These are phyloP conservation scores for Neurospora pannonica DNA, from an alignment of 495 filamentous ascomycete species.

Conservation along the genomic window DNA sequence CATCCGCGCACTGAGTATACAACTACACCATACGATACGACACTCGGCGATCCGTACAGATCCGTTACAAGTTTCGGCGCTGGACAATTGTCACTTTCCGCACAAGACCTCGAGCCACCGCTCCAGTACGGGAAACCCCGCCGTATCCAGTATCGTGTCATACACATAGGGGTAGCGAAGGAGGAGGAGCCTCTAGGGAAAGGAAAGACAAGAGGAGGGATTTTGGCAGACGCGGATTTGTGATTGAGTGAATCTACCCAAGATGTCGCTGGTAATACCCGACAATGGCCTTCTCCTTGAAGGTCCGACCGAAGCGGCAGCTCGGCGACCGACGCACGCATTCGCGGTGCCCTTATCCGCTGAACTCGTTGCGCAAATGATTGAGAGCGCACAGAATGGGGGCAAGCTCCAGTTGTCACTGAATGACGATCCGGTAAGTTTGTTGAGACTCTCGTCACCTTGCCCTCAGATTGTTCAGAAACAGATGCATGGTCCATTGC, in stretches of 20 bases:
- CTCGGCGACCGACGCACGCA: slow-evolving; percentile 32
- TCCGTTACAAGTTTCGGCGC: not conserved
- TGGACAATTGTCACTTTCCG: not conserved
- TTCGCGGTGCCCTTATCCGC: slow-evolving; percentile 60
- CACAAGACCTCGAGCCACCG: not conserved
- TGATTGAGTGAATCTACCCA: slow-evolving; percentile 3
- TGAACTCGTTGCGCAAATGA: slow-evolving; percentile 59
- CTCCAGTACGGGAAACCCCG: not conserved
- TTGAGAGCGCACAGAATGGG: slow-evolving; percentile 54
- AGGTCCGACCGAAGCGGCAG: slow-evolving; percentile 26
- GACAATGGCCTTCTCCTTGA: slow-evolving; percentile 36
- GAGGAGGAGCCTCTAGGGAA: not conserved
- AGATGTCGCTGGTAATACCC: slow-evolving; percentile 32
- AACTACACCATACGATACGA: not conserved
- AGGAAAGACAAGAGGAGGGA: slow-evolving; percentile 1
- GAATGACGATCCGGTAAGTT: slow-evolving; percentile 47
- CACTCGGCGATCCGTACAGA: not conserved
- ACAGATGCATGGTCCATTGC: not conserved
- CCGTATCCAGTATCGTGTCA: not conserved
- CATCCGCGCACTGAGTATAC: not conserved
- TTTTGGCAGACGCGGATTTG: slow-evolving; percentile 1
- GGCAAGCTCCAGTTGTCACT: slow-evolving; percentile 50
- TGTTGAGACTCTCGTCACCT: slow-evolving; percentile 6
- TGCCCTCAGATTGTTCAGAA: not conserved
- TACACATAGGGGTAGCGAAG: not conserved